Evolutionary conservation across 352 stramenopile species (phyloP), one percentile per base, ranked within the genome.

Genomic region (Phytophthora pistaciae): DNA sequence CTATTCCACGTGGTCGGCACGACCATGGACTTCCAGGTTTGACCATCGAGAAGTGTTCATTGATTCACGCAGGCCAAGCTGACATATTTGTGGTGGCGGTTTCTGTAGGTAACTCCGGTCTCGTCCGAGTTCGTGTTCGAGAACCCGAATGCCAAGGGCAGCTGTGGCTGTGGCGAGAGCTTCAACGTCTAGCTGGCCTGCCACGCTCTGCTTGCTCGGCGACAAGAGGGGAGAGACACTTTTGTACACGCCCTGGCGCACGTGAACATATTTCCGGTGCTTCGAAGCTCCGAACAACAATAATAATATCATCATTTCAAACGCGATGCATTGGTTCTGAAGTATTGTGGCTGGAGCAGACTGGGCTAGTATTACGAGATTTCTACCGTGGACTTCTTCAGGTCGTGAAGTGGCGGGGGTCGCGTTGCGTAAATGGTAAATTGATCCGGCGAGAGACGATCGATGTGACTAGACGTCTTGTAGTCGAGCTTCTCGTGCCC

Each of bases 131-230:
- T 99, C 68, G 98, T 98, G 13, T 99, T 99, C 79, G 96, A 98
- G 49, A 99, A 99, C 86, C 98, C 98, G n/a, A 99, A 99, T 83
- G 97, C 96, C 18, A 99, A 99, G 83, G 98, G 98, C 36, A 95
- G 97, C 79, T 99, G 98, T 83, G 98, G 98, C 8, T 99, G 98
- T 78, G 98, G 98, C 44, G 98, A 99, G 84, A 99, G 94, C 75
- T 99, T 99, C 78, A 99, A 99, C 78, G 97, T 99, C 46, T 99
- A 99, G 60, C 10, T 33, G 25, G 18, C 16, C 21, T 29, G 55
- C 52, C 48, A 54, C 59, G 29, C 53, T 57, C 31, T 44, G 42
- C 40, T 59, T 66, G 33, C 36, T 57, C 29, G 23, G 70, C 56
- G 42, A 33, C 11, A 23, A 64, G 50, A 71, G 58, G 36, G 14